Evolutionary conservation across 139 green algal genomes (phyloP), one percentile per base, ranked within the genome.

Genomic region (Limnomonas spitsbergensis): DNA sequence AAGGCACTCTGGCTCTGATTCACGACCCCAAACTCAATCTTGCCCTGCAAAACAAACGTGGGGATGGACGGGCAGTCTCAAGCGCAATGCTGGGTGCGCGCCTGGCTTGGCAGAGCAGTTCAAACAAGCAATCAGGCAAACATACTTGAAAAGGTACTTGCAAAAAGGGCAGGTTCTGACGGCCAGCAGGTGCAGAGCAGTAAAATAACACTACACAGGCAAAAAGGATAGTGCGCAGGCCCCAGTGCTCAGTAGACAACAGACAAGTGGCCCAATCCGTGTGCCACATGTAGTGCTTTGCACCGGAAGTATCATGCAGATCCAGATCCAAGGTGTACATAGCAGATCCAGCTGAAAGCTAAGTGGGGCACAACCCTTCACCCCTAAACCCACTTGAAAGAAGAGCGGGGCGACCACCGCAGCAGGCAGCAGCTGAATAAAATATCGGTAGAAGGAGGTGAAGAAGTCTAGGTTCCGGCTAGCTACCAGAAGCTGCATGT

Each of bases 21-120:
- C 89, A 99, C 94, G 31, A 99, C 96, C 7, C 96, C 96, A 90
- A 99, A 98, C 80, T 98, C 96, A 69, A 99, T 98, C 81, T 98
- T 91, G 47, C 95, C 94, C 86, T 90, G 86, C 29, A 4, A 53
- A n/a, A n/a, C n/a, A n/a, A n/a, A n/a, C n/a, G n/a, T n/a, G n/a
- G n/a, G n/a, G n/a, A n/a, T n/a, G n/a, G n/a, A n/a, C n/a, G n/a
- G n/a, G n/a, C n/a, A n/a, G n/a, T n/a, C n/a, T n/a, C n/a, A n/a
- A n/a, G n/a, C n/a, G n/a, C n/a, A n/a, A n/a, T n/a, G n/a, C n/a
- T n/a, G n/a, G n/a, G n/a, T n/a, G n/a, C n/a, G n/a, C n/a, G n/a
- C n/a, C n/a, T n/a, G n/a, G n/a, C n/a, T n/a, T n/a, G n/a, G n/a
- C n/a, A n/a, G n/a, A n/a, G n/a, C n/a, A n/a, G n/a, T n/a, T n/a